Base-by-base conservation (phyloP, 2,329 filamentous ascomycete species). In the Aspergillus aculeatus region DNA sequence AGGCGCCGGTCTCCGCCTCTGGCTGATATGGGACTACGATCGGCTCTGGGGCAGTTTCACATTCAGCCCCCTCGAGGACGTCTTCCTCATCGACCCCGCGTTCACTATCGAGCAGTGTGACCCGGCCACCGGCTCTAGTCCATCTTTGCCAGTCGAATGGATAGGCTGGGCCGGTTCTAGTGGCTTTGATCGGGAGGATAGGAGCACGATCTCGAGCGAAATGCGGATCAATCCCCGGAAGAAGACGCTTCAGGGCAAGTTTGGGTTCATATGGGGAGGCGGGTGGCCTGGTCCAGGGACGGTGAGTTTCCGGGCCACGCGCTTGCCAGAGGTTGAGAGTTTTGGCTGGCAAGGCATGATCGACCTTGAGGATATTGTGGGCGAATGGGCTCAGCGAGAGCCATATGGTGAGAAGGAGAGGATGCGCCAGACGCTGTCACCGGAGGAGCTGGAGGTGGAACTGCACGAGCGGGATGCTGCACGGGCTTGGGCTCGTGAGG, bases 11-110 rank as follows among this genome's bases (percentile, higher is more conserved):
- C 29, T 19, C 19, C 31, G 26, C 11, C 56, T 61, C 19, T 53
- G 49, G 32, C 16, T 61, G 0, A 29, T 61, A 11, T 61, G 59
- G 59, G 59, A 61, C 52, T 61, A 56, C 19, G 56, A 58, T 53
- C 44, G 59, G 3, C 38, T 61, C 21, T 61, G 59, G 59, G 56
- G 59, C 2, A 47, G 55, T 2, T 61, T 61, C 6, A 49, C 56
- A 14, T 14, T 61, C 12, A 56, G 52, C 4, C 16, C 35, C 9
- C 38, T 38, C 2, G 35, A 29, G 35, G 59, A 56, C 6, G 3
- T 56, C 3, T 48, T 61, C n/a, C 41, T 58, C 11, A 21, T 58
- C 11, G 55, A 56, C n/a, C 52, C 59, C 1, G 59, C 56, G 6
- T 38, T 41, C 1, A 56, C 31, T 6, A 19, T 47, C 14, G 4